A percentile compares a stretch with the other conserved stretches of the same genome.
Evolutionary conservation across 2,329 filamentous ascomycete genomes (phyloP).

Genomic region (Aphanoascus verrucosus): DNA sequence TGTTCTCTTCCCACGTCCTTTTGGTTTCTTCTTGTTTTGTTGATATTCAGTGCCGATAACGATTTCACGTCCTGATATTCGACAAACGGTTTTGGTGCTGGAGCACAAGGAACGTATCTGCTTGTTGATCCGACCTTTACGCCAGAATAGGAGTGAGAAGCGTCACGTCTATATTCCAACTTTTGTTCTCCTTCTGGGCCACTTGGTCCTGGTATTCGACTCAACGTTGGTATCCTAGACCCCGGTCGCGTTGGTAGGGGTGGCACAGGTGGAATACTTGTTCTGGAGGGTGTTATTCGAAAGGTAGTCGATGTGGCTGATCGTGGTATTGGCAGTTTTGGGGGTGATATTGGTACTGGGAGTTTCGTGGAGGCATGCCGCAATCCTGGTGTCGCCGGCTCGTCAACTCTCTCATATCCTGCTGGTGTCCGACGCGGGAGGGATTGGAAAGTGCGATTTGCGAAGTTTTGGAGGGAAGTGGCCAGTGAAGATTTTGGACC

Average conservation of each 20-base stretch:
- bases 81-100: conserved; percentile 11
- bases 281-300: not conserved
- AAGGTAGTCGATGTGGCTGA: not conserved
- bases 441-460: conserved; percentile 16
- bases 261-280: not conserved
- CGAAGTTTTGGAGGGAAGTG: conserved; percentile 18
- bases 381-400: not conserved
- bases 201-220: conserved; percentile 1
- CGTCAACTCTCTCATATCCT: not conserved
- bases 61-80: conserved; percentile 12
- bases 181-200: not conserved
- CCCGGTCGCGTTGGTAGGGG: not conserved
- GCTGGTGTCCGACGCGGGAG: conserved; percentile 12
- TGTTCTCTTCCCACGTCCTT: not conserved
- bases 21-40: not conserved
- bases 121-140: not conserved
- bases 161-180: not conserved
- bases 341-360: not conserved
- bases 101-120: not conserved
- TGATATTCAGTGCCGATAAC: not conserved
- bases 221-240: conserved; percentile 8
- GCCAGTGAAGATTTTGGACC: conserved; percentile 16
- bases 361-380: conserved; percentile 3
- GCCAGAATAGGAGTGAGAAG: not conserved
- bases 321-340: conserved; percentile 7